These are phyloP conservation scores for Golubevia sp. DNA, from an alignment of 1,284 basidiomycete genomes.

Conservation along the genomic window DNA sequence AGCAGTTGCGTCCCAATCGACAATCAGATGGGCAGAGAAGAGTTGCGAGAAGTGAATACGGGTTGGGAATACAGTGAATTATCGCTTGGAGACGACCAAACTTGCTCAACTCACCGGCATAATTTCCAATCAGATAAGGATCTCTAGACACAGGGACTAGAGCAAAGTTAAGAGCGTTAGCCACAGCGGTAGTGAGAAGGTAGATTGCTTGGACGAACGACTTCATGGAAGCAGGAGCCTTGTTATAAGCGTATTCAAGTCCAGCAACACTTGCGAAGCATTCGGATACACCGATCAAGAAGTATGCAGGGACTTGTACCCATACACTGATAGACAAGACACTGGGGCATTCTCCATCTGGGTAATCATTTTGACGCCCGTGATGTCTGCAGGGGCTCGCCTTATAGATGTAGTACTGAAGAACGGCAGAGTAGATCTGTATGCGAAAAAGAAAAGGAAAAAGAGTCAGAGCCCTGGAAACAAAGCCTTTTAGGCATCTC, in stretches of 20 bases:
- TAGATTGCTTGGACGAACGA: constrained; percentile 4
- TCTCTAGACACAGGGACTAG: neutral
- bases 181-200: constrained; percentile 52
- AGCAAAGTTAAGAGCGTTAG: constrained; percentile 29
- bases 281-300: neutral
- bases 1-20: too few species aligned
- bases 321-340: neutral
- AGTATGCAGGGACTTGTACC: neutral
- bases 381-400: constrained; percentile 27
- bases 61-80: too few species aligned
- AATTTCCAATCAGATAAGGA: too few species aligned
- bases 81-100: too few species aligned
- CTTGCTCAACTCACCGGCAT: too few species aligned
- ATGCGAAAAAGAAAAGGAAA: too few species aligned
- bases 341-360: neutral
- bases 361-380: neutral
- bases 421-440: constrained; percentile 1
- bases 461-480: too few species aligned
- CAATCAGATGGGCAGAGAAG: too few species aligned
- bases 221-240: neutral
- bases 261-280: neutral
- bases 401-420: constrained; percentile 2
- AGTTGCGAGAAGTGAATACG: too few species aligned
- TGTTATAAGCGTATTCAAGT: too few species aligned
- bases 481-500: too few species aligned